Evolutionary conservation across 805 yeast genomes (phyloP).

Genomic region (Myxozyma sirexii): DNA sequence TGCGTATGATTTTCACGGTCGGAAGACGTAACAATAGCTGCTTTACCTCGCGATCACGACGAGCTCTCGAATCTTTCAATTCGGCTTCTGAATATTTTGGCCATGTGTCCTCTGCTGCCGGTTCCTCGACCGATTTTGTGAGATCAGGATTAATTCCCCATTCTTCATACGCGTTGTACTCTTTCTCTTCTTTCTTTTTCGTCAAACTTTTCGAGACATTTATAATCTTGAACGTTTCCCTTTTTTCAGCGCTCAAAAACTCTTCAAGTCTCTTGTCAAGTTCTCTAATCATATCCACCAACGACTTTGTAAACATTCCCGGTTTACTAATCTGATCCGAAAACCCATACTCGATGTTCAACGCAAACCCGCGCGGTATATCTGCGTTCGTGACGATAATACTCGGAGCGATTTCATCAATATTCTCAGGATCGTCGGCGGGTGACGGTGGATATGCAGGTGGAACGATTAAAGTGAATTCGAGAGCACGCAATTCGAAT

Average conservation of each 20-base stretch:
- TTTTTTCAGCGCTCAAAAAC: slow-evolving; percentile 61
- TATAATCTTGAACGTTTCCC: slow-evolving; percentile 64
- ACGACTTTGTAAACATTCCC: slow-evolving; percentile 49
- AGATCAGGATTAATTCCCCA: slow-evolving; percentile 26
- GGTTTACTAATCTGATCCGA: slow-evolving; percentile 36
- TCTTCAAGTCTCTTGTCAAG: slow-evolving; percentile 62
- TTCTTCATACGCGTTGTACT: slow-evolving; percentile 12
- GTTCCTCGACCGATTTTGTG: neutral
- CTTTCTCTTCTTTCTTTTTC: neutral
- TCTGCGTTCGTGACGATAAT: slow-evolving; percentile 64
- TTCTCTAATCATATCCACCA: slow-evolving; percentile 57
- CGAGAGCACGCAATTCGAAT: slow-evolving; percentile 58
- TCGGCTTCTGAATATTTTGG: slow-evolving; percentile 14
- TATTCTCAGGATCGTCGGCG: neutral
- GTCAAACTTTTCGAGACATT: slow-evolving; percentile 32
- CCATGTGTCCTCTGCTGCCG: neutral
- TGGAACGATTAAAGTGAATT: slow-evolving; percentile 59
- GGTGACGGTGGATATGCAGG: slow-evolving; percentile 51
- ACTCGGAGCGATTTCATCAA: slow-evolving; percentile 46
- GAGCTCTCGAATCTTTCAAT: slow-evolving; percentile 11
- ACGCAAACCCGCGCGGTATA: slow-evolving; percentile 68
- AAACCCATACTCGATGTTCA: slow-evolving; percentile 70
- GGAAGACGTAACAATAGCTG: slow-evolving; percentile 27
- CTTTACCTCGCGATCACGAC: slow-evolving; percentile 28
- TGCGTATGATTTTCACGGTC: neutral